Evolutionary conservation across 352 stramenopile genomes (phyloP).

Genomic region (Phytophthora pinifolia): DNA sequence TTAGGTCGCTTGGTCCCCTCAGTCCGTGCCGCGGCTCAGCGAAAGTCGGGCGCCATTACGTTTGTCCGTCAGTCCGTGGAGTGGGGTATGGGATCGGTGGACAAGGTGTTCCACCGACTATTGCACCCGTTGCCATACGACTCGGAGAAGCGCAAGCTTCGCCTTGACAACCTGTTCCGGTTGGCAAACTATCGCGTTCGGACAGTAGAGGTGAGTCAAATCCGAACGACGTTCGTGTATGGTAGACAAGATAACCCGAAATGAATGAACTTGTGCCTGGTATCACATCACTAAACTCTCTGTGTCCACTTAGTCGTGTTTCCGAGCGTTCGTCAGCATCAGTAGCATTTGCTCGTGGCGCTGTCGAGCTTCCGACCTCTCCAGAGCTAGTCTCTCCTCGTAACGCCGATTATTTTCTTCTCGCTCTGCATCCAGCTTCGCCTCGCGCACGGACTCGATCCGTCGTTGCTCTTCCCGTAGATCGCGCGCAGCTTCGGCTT

Average conservation of each 20-base stretch:
- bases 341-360: slow-evolving; percentile 15
- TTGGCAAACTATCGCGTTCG: neutral
- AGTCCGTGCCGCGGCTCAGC: neutral
- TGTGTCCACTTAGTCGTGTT: too few species aligned
- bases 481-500: neutral
- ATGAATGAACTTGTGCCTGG: too few species aligned
- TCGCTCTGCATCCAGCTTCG: neutral
- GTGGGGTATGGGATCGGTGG: slow-evolving; percentile 8
- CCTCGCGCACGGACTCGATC: neutral
- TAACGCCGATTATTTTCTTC: slow-evolving; percentile 4
- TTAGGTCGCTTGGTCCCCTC: neutral
- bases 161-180: neutral
- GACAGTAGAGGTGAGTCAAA: neutral
- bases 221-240: neutral
- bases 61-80: neutral
- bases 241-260: neutral
- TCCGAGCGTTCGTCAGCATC: neutral
- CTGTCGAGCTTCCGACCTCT: neutral
- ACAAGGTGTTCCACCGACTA: slow-evolving; percentile 4
- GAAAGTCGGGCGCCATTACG: neutral
- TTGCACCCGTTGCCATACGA: too few species aligned
- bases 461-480: slow-evolving; percentile 1
- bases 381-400: neutral
- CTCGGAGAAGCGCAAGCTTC: neutral
- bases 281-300: too few species aligned